Evolutionary conservation across 208 protist species (phyloP).

Genomic region (Endotrypanum monterogeii): DNA sequence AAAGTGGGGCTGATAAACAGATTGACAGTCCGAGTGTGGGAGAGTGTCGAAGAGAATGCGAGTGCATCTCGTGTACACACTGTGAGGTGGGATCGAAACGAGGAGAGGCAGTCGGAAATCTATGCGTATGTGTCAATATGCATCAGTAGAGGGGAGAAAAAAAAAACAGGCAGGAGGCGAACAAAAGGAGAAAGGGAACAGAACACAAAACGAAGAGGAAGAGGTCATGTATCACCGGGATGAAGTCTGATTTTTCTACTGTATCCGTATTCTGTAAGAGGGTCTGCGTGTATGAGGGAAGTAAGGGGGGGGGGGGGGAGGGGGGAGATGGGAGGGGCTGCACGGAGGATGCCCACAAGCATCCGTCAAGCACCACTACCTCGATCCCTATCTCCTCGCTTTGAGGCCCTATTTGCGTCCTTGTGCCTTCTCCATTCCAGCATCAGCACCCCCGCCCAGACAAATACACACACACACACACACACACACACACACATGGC

Average conservation of each 20-base stretch:
- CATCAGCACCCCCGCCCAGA: too few relatives aligned
- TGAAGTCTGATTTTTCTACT: background rate
- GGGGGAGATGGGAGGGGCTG: too few relatives aligned
- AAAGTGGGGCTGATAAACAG: too few relatives aligned
- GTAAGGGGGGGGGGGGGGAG: too few relatives aligned
- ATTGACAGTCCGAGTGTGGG: background rate
- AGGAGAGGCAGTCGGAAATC: background rate
- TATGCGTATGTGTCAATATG: background rate
- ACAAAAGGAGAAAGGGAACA: background rate
- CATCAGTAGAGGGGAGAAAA: background rate
- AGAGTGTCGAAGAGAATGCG: background rate
- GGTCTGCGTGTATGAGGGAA: background rate
- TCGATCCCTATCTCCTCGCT: too few relatives aligned
- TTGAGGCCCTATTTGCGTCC: too few relatives aligned
- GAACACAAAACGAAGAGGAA: background rate
- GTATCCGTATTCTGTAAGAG: background rate
- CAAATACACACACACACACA: background rate
- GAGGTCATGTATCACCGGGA: conserved; percentile 6
- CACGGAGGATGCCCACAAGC: too few relatives aligned
- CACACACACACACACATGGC: background rate
- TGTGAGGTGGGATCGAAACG: background rate
- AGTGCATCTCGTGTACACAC: background rate
- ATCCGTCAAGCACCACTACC: too few relatives aligned
- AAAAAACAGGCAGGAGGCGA: background rate
- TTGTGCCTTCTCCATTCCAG: too few relatives aligned